Conservation (phyloP, 2,329 filamentous ascomycete species). For the Aotearoamyces nothofagi region DNA sequence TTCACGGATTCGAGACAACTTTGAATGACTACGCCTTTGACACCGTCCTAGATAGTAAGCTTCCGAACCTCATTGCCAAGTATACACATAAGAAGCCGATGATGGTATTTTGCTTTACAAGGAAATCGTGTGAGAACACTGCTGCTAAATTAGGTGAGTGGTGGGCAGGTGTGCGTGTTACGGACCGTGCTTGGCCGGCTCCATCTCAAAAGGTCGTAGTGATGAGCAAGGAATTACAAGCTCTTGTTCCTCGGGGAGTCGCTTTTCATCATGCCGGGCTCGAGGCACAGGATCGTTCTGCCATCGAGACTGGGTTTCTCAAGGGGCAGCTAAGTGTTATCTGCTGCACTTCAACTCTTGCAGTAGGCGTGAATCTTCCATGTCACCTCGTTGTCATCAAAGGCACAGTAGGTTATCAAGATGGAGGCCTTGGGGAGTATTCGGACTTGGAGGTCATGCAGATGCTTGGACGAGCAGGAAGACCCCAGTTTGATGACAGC, state of each 20-base stretch:
- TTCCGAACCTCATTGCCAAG: slow-evolving; percentile 49
- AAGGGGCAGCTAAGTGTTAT: slow-evolving; percentile 63
- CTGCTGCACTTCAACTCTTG: slow-evolving; percentile 75
- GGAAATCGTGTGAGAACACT: slow-evolving; percentile 53
- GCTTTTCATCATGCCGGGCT: slow-evolving; percentile 76
- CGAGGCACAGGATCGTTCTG: slow-evolving; percentile 42
- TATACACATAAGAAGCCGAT: slow-evolving; percentile 60
- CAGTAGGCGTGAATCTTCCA: slow-evolving; percentile 71
- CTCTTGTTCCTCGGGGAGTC: slow-evolving; percentile 38
- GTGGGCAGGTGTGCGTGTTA: slow-evolving; percentile 37
- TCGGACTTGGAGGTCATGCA: slow-evolving; percentile 79
- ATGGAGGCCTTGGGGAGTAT: slow-evolving; percentile 50
- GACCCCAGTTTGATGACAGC: slow-evolving; percentile 68
- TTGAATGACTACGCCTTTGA: slow-evolving; percentile 68
- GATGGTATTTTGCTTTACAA: slow-evolving; percentile 71
- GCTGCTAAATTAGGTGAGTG: slow-evolving; percentile 51
- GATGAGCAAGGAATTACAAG: slow-evolving; percentile 42
- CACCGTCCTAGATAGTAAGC: slow-evolving; percentile 46
- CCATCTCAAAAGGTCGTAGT: slow-evolving; percentile 36
- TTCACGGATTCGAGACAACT: slow-evolving; percentile 50
- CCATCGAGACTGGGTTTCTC: slow-evolving; percentile 54
- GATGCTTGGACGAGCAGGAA: slow-evolving; percentile 73
- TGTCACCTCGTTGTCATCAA: slow-evolving; percentile 76
- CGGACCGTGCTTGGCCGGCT: slow-evolving; percentile 46
- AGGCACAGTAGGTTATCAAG: slow-evolving; percentile 54